Conservation (phyloP, 495 filamentous ascomycete genomes). For the Tuber melanosporum region DNA sequence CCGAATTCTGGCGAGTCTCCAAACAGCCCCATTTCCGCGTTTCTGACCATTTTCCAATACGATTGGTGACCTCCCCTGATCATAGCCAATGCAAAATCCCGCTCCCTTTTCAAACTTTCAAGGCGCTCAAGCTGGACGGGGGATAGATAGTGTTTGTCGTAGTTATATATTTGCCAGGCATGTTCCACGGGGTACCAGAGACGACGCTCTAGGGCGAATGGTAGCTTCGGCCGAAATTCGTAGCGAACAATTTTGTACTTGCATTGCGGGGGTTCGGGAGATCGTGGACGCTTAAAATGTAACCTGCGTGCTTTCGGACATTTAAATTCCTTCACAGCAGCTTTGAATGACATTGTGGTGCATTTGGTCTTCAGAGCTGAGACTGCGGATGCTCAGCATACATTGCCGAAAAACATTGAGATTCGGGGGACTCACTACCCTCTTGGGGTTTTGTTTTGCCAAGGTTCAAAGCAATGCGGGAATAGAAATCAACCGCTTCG, state of each 20-base stretch:
- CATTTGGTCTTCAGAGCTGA: not conserved
- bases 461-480: not conserved
- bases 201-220: not conserved
- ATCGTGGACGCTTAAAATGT: rapidly evolving
- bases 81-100: not conserved
- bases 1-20: not conserved
- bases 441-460: rapidly evolving
- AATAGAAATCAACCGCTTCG: not conserved
- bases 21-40: not conserved
- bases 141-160: not conserved
- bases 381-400: not conserved
- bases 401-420: rapidly evolving
- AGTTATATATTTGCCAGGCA: not conserved
- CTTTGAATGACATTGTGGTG: not conserved
- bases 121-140: not conserved
- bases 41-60: not conserved
- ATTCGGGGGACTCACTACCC: not conserved
- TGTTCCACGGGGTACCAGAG: not conserved
- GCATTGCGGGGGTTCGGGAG: rapidly evolving
- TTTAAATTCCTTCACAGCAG: not conserved
- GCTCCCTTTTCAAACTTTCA: not conserved
- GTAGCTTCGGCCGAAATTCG: not conserved
- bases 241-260: not conserved
- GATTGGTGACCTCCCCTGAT: not conserved
- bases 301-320: rapidly evolving